Evolutionary conservation across 306 rosid genomes (phyloP), one percentile per base, ranked within the genome.

Genomic region (peach (Prunus persica)): DNA sequence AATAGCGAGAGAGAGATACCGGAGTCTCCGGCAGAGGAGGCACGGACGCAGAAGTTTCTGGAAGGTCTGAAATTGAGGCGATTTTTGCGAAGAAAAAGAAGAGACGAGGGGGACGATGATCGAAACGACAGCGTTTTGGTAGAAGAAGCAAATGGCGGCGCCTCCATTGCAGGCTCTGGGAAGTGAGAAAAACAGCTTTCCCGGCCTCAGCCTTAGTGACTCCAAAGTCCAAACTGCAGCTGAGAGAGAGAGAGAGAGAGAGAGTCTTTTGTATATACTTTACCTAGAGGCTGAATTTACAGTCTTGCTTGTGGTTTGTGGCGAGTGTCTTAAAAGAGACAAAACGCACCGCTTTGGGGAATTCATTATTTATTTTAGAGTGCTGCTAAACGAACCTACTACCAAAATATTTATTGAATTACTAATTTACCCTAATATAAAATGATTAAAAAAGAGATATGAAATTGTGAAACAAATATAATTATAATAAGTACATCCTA

Each of bases 21-120:
- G 66, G 95, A 87, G 55, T 87, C 93, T 27, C 65, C 65, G 45
- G 86, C 69, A 51, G 89, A 78, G 63, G 98, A 92, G 76, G 97
- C 93, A 11, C 91, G 97, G 78, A 92, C 80, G 2, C 96, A 82
- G 73, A 89, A 79, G 69, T 66, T 90, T 16, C 78, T 80, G 15
- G 85, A 77, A 77, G 50, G 75, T 34, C 77, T 82, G 82, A 63
- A 43, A 67, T 72, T 84, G 76, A 77, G 65, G 64, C 28, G 79
- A 67, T 30, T 79, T 9, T 61, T 71, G 68, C 84, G 91, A 62
- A 82, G 87, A 22, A 84, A 56, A 22, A 83, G 71, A 25, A 85
- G 86, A 71, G 92, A 86, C 19, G 91, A 79, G 38, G 58, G 47
- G 8, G 89, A 85, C 2, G 92, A 67, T 2, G 85, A 58, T 47